A percentile compares a stretch with the other conserved stretches of the same genome.
phyloP scores from a whole-genome alignment of 192 early-diverging fungal species.

The Linnemannia schmuckeri region DNA sequence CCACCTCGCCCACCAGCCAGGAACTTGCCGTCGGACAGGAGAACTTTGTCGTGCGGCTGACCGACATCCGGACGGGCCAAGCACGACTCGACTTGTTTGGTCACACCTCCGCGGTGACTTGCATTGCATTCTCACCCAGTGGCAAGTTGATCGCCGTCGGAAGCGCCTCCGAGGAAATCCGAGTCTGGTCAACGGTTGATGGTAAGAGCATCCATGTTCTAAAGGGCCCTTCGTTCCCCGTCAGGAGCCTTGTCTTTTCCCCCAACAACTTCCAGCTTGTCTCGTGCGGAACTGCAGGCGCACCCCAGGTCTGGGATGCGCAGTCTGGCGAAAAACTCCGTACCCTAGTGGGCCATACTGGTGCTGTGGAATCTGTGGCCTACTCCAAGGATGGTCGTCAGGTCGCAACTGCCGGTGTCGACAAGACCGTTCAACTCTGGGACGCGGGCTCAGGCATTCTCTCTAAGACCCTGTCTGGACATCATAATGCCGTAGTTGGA shows the following conservation, averaged over 20 bases:
- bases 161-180: neutral
- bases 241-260: conserved; percentile 86
- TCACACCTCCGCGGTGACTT: neutral
- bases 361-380: conserved; percentile 89
- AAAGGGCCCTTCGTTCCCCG: conserved; percentile 24
- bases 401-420: conserved; percentile 92
- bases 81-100: neutral
- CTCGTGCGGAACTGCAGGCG: conserved; percentile 84
- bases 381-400: conserved; percentile 88
- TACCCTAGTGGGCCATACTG: conserved; percentile 71
- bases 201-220: neutral
- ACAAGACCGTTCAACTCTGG: conserved; percentile 73
- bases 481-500: neutral
- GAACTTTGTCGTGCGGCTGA: neutral
- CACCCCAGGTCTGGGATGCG: conserved; percentile 82
- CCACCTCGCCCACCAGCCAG: neutral
- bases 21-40: neutral
- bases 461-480: neutral
- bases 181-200: neutral
- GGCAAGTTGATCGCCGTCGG: neutral
- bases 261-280: conserved; percentile 74
- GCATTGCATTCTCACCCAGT: neutral
- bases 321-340: conserved; percentile 21
- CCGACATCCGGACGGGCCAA: neutral
- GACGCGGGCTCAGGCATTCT: neutral